These are phyloP conservation scores for Aspergillus funiculosus DNA, from an alignment of 495 filamentous ascomycete genomes.

Conservation along the genomic window DNA sequence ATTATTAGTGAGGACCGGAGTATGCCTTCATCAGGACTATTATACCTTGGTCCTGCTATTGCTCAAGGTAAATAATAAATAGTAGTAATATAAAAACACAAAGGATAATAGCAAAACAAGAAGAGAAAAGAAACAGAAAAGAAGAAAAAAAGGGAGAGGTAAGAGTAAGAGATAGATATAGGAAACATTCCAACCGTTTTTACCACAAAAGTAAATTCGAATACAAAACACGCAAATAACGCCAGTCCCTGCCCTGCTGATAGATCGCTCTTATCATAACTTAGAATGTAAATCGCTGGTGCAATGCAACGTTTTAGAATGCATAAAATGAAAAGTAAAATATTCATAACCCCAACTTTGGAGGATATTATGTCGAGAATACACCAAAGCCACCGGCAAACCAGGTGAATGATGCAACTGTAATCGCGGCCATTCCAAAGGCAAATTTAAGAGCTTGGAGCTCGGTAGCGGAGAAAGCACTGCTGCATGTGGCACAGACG, in stretches of 20 bases:
- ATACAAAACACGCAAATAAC: constrained; percentile 2
- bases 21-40: not conserved
- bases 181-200: not conserved
- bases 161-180: not conserved
- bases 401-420: constrained; percentile 81
- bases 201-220: constrained; percentile 2
- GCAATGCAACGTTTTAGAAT: constrained; percentile 20
- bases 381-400: constrained; percentile 68
- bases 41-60: not conserved
- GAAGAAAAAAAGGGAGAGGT: not conserved
- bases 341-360: not conserved
- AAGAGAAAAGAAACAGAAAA: not conserved
- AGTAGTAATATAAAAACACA: not conserved
- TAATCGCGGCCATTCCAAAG: constrained; percentile 67
- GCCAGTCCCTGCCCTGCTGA: constrained; percentile 9
- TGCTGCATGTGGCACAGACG: constrained; percentile 66
- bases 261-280: constrained; percentile 16
- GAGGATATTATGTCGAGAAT: constrained; percentile 32
- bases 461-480: constrained; percentile 59
- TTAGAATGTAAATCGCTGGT: constrained; percentile 17
- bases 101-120: not conserved
- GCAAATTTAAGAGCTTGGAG: constrained; percentile 64
- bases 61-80: not conserved
- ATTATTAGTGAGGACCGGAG: no score
- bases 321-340: constrained; percentile 11